phyloP scores from a whole-genome alignment of 192 early-diverging fungal genomes.

The Allomyces javanicus region DNA sequence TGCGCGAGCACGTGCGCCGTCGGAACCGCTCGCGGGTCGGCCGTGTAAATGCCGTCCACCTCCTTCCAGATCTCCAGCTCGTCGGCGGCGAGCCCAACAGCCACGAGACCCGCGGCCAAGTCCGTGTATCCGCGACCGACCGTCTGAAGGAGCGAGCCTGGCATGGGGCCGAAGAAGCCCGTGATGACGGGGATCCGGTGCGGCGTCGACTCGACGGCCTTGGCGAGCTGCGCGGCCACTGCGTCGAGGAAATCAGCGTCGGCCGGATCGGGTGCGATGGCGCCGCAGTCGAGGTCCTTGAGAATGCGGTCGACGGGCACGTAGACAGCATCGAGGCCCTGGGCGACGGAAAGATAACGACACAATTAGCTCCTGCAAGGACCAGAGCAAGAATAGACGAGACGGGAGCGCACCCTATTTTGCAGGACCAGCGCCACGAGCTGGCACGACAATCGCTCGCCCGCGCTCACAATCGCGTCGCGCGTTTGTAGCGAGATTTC shows the following conservation, averaged over 20 bases:
- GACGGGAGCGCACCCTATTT: constrained; percentile 17
- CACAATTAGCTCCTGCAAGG: background rate
- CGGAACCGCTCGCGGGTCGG: constrained; percentile 89
- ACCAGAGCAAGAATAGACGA: constrained; percentile 4
- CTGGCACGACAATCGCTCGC: constrained; percentile 82
- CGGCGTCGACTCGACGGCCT: constrained; percentile 32
- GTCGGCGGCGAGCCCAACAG: constrained; percentile 67
- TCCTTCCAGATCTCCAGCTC: constrained; percentile 99
- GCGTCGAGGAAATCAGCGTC: constrained; percentile 65
- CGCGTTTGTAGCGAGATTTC: constrained; percentile 90
- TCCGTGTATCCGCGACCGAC: constrained; percentile 98
- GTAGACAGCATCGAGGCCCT: constrained; percentile 66
- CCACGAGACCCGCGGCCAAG: constrained; percentile 80
- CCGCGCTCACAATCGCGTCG: constrained; percentile 83
- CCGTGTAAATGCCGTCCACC: constrained; percentile 97
- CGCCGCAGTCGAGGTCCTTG: constrained; percentile 60
- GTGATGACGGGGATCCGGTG: constrained; percentile 77
- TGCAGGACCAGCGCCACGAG: constrained; percentile 72
- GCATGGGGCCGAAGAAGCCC: constrained; percentile 89
- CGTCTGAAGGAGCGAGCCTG: constrained; percentile 70
- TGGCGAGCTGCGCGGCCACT: constrained; percentile 43
- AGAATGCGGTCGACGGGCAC: constrained; percentile 66
- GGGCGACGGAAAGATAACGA: constrained; percentile 1
- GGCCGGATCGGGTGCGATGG: constrained; percentile 60
- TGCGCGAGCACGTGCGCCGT: constrained; percentile 65